Evolutionary conservation across 2,329 filamentous ascomycete genomes (phyloP).

Genomic region (Septoria petroselini): DNA sequence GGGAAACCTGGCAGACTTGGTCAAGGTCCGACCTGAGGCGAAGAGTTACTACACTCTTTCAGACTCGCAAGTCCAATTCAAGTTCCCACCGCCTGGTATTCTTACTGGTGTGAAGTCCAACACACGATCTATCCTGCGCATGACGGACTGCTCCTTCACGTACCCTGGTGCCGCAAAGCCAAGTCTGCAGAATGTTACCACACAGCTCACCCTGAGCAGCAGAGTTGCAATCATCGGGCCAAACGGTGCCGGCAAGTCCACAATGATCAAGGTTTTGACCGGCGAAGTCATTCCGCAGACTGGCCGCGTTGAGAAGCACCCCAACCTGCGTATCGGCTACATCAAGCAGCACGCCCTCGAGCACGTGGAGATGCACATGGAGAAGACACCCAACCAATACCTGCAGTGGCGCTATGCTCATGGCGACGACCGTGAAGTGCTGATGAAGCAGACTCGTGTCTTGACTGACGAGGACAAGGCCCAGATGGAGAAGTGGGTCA

Average conservation of each 20-base stretch:
- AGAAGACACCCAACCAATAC: constrained; percentile 99
- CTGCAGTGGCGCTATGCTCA: constrained; percentile 98
- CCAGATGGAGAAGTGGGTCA: constrained; percentile 88
- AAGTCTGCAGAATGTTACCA: constrained; percentile 82
- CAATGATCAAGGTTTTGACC: constrained; percentile 93
- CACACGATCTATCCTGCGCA: constrained; percentile 90
- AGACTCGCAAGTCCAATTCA: constrained; percentile 85
- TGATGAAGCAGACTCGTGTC: constrained; percentile 94
- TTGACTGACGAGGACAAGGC: constrained; percentile 78
- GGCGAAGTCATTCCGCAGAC: constrained; percentile 80
- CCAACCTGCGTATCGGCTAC: constrained; percentile 97
- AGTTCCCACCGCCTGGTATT: constrained; percentile 94
- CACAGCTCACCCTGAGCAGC: constrained; percentile 81
- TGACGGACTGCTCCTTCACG: constrained; percentile 87
- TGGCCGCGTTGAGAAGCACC: constrained; percentile 95
- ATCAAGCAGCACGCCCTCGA: constrained; percentile 99
- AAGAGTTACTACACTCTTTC: constrained; percentile 98
- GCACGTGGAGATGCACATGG: constrained; percentile 98
- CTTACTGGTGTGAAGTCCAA: constrained; percentile 91
- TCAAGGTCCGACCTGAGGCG: constrained; percentile 84
- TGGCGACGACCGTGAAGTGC: constrained; percentile 92
- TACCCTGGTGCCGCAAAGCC: constrained; percentile 88
- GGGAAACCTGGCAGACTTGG: constrained; percentile 79
- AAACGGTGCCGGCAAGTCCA: constrained; percentile 97
- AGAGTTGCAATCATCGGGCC: constrained; percentile 94